These are phyloP conservation scores for Cladosporium sp. DNA, from an alignment of 2,329 filamentous ascomycete genomes.

Conservation along the genomic window DNA sequence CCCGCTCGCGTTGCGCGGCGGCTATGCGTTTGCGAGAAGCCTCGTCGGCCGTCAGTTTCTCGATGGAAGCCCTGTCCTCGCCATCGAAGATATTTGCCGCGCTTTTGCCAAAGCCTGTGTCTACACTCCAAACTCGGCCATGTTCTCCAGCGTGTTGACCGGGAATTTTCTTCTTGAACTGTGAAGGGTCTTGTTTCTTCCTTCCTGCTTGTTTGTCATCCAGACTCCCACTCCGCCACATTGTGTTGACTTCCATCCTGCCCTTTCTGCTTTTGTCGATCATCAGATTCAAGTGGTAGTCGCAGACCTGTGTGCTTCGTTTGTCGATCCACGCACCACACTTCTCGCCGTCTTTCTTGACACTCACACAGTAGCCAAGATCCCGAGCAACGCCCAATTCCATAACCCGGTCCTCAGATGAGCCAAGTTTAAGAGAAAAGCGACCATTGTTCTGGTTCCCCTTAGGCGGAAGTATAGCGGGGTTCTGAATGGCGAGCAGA, in stretches of 20 bases:
- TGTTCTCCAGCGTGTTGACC: conserved; percentile 54
- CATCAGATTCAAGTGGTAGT: conserved; percentile 84
- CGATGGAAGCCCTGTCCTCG: conserved; percentile 58
- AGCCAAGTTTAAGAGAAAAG: conserved; percentile 83
- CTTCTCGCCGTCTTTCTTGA: conserved; percentile 78
- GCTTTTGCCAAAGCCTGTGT: conserved; percentile 37
- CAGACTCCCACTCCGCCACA: conserved; percentile 40
- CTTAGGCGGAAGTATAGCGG: conserved; percentile 83
- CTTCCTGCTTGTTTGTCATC: conserved; percentile 19
- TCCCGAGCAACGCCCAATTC: conserved; percentile 85
- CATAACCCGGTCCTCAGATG: conserved; percentile 82
- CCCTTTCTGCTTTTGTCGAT: conserved; percentile 68
- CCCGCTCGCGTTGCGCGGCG: conserved; percentile 69
- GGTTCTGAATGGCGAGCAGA: conserved; percentile 87
- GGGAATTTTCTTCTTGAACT: conserved; percentile 25
- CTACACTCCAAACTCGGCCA: conserved; percentile 47
- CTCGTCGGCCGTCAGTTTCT: conserved; percentile 57
- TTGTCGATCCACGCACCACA: conserved; percentile 87
- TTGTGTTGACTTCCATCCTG: conserved; percentile 78
- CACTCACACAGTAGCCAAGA: conserved; percentile 81
- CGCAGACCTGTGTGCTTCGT: conserved; percentile 85
- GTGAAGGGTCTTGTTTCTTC: conserved; percentile 18
- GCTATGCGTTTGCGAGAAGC: conserved; percentile 64
- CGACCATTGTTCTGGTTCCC: conserved; percentile 73
- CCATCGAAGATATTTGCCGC: conserved; percentile 67